Base-by-base conservation (phyloP, 352 stramenopile genomes). In the Globisporangium carolinianum region DNA sequence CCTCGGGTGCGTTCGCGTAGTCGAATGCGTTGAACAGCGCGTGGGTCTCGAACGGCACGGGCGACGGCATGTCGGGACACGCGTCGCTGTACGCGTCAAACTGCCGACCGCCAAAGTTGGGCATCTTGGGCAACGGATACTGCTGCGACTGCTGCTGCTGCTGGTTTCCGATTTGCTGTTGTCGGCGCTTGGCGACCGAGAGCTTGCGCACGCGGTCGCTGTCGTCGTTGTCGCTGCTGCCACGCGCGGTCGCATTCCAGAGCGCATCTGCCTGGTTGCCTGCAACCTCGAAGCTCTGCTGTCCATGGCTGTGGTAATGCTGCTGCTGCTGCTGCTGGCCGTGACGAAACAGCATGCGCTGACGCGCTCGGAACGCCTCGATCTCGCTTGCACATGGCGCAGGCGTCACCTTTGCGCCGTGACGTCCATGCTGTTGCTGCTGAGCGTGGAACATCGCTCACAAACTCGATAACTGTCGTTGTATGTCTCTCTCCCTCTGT, bases 21-120 rank as follows among this genome's bases (percentile, higher is more conserved):
- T 81, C 72, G 57, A 84, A 81, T 17, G 74, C 74, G 52, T 79
- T 81, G 42, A 79, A 74, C 51, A 58, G 58, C 18, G 17, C 41
- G 32, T 55, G 47, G 5, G 14, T 36, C 6, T 56, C 55, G 47
- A 53, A 49, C 41, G 61, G 61, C 49, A 66, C 43, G 24, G 61
- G 61, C n/a, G 61, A 66, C n/a, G 60, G 51, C 48, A 70, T 63
- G 10, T 60, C 35, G 35, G 54, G 53, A 9, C 59, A 61, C 35
- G 54, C 56, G 39, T 58, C 51, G 14, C 53, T 53, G 62, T 58
- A 49, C 8, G 61, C 58, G 7, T 66, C 61, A 7, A 58, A 53
- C 11, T 67, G 58, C 38, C 72, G 69, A 8, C 41, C 38, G 24
- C 38, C 48, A 55, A 61, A 61, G 39, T 55, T 57, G 14, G 50